Percentiles rank a stretch among this genome's conserved stretches.
phyloP scores from a whole-genome alignment of 2,329 filamentous ascomycete genomes.

The Blastomyces emzantsi region DNA sequence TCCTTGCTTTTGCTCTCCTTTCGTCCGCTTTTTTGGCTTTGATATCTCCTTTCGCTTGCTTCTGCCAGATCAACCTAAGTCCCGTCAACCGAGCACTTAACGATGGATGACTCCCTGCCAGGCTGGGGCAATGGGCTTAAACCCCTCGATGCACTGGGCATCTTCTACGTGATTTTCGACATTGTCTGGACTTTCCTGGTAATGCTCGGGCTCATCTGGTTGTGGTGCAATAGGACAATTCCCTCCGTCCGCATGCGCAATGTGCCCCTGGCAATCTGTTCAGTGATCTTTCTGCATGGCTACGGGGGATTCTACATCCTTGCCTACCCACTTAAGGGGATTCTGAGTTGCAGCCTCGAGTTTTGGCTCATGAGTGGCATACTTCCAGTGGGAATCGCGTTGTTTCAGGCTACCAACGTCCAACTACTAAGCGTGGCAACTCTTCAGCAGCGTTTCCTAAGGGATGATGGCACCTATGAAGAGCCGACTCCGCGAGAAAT shows the following conservation, averaged over 20 bases:
- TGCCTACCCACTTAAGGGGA: constrained; percentile 21
- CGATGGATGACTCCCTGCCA: constrained; percentile 2
- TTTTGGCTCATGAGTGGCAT: constrained; percentile 57
- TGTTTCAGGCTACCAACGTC: constrained; percentile 53
- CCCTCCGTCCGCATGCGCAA: constrained; percentile 20
- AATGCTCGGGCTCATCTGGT: constrained; percentile 17
- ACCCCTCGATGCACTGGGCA: constrained; percentile 19
- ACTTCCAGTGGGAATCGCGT: constrained; percentile 51
- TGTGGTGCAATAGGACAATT: constrained; percentile 20
- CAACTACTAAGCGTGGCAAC: constrained; percentile 45
- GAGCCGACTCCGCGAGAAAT: background rate
- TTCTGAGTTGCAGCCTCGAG: constrained; percentile 43
- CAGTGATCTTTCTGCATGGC: constrained; percentile 23
- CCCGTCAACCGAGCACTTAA: background rate
- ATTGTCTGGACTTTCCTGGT: constrained; percentile 22
- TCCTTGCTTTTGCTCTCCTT: background rate
- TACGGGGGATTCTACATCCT: constrained; percentile 21
- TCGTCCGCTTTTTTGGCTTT: background rate
- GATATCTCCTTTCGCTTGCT: constrained; percentile 5
- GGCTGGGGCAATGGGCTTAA: constrained; percentile 2
- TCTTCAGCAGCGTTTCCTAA: constrained; percentile 32
- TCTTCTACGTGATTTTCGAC: constrained; percentile 19
- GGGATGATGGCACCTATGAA: constrained; percentile 10
- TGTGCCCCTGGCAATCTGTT: constrained; percentile 18
- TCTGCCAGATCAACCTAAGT: background rate